Conservation (phyloP, 768 basidiomycete genomes). For the Hydnomerulius pinastri region DNA sequence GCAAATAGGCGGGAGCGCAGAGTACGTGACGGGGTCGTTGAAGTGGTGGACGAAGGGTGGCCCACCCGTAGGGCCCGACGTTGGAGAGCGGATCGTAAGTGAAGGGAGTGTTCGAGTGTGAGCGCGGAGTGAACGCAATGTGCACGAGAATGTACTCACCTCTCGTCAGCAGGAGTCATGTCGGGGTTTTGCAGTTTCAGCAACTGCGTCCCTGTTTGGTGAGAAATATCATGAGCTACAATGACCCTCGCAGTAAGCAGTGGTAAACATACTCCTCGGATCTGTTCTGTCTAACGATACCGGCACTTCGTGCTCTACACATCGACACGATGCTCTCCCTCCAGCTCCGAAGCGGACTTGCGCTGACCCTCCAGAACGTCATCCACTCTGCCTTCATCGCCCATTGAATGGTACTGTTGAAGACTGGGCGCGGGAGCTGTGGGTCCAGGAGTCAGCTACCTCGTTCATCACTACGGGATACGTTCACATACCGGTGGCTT, state of each 20-base stretch:
- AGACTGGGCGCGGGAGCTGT: constrained; percentile 66
- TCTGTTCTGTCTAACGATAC: constrained; percentile 44
- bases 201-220: constrained; percentile 68
- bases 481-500: constrained; percentile 68
- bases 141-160: no score
- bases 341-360: constrained; percentile 48
- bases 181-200: constrained; percentile 84
- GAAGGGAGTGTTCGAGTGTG: no score
- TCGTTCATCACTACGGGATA: not conserved
- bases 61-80: no score
- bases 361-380: constrained; percentile 73
- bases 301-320: constrained; percentile 50
- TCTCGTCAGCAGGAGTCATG: constrained; percentile 80
- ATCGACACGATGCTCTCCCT: constrained; percentile 71
- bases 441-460: not conserved
- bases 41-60: no score
- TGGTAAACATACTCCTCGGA: constrained; percentile 74
- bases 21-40: constrained; percentile 90
- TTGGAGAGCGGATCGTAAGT: no score
- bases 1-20: constrained; percentile 93
- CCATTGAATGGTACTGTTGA: constrained; percentile 87
- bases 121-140: no score
- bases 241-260: not conserved
- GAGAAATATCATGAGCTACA: not conserved
- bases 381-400: constrained; percentile 82